Base-by-base conservation (phyloP, 2,329 filamentous ascomycete genomes). In the Sclerotinia spermophila region DNA sequence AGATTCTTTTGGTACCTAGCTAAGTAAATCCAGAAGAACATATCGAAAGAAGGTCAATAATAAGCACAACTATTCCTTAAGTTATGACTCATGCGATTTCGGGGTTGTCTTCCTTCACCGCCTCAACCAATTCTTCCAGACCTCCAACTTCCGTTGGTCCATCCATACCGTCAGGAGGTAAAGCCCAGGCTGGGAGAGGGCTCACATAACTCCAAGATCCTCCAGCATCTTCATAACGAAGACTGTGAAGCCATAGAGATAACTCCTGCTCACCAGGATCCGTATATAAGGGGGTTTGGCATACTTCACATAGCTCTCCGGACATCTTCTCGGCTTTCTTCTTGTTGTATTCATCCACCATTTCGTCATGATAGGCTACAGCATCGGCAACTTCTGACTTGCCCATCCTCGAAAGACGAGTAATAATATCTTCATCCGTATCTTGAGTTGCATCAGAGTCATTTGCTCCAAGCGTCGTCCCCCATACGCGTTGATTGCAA, bases 251-350 rank as follows among this genome's bases (percentile, higher is more conserved):
- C 86, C 95, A 99, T 55, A 99, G 91, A 0, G 92, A 93, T 61
- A 99, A 85, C 83, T 99, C 96, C 77, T 98, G 94, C 56, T 85
- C 82, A 1, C 94, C 94, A 0, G 96, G 96, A 78, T 99, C 96
- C 24, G 92, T 96, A 81, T 98, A 99, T 58, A 99, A 84, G 33
- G 93, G 92, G 30, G 96, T 97, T 71, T 91, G 86, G 80, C 96
- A 99, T 45, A 94, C 81, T 8, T 90, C 85, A 80, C 96, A 99
- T 24, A 88, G 82, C 77, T 94, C 84, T 19, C 96, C 96, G 1
- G 94, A 96, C 86, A 98, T 91, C 80, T 93, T 94, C 84, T 99
- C 96, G 1, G 94, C 95, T 77, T 95, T 94, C 77, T 90, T 89
- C 81, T 94, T 93, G 79, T 97, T 89, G 80, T 98, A 98, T 69